Evolutionary conservation across 495 filamentous ascomycete species (phyloP), one percentile per base, ranked within the genome.

Genomic region (Copromyces sp.): DNA sequence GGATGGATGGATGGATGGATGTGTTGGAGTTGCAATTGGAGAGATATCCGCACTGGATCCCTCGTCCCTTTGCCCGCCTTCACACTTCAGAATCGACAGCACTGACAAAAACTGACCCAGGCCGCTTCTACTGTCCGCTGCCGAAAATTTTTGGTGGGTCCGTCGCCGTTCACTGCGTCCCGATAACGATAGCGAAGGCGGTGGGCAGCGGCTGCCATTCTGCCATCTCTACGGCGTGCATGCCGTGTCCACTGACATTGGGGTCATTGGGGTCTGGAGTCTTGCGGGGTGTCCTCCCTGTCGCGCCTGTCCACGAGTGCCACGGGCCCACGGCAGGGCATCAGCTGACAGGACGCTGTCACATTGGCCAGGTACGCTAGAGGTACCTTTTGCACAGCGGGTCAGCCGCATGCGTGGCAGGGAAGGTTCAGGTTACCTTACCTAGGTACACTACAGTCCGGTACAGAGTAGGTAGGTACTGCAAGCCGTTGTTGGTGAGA

Each of bases 161-260:
- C 42, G 69, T 68, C 44, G 69, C 24, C 44, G 68, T 35, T 72
- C 17, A 17, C 53, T 5, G 14, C 7, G 24, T 29, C 24, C 24
- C 74, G 77, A 77, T 80, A 80, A 76, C 78, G 79, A 80, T 80
- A 80, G 79, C 69, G 17, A 74, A 68, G 70, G 75, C 77, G 76
- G 76, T 78, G 39, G 53, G 44, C 73, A 20, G 40, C 53, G 72
- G 69, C 17, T 47, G 40, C 29, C 29, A 17, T 65, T 59, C 72
- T 71, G 74, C 59, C 44, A 16, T 37, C 29, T 35, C 53, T 61
- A 32, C 29, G 24, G 53, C 39, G 24, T 47, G 20, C 44, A 47
- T 24, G 24, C 24, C 24, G 0, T 45, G 44, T 53, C 45, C 45
- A 53, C 45, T 53, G 45, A 4, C 53, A 35, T 61, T 61, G 24